Base-by-base conservation (phyloP, 2,329 filamentous ascomycete species). In the Xylaria sp. region DNA sequence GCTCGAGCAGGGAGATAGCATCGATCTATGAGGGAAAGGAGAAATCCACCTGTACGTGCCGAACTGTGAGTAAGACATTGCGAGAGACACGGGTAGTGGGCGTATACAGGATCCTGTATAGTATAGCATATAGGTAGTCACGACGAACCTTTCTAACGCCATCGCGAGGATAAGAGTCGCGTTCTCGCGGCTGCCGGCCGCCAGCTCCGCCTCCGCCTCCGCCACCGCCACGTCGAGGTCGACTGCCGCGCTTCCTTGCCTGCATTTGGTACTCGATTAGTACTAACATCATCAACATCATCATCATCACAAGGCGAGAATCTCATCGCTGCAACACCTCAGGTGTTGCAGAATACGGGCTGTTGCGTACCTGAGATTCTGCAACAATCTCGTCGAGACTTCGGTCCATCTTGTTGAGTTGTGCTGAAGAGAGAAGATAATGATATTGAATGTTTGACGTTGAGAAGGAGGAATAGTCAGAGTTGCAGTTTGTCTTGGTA, bases 141-240 rank as follows among this genome's bases (percentile, higher is more conserved):
- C 73, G 70, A 65, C 75, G 70, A 81, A 95, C 94, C 94, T 97
- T 97, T 94, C 91, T 94, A 80, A 95, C 88, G 83, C 93, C 93
- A 83, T 96, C 93, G 83, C 92, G 91, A 78, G 92, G 91, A 76
- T 87, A 91, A 56, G 76, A 70, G 61, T 80, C 77, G 85, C 84
- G 78, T 82, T 79, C 76, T 63, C 77, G 76, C 68, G 75, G 71
- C 48, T 71, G 73, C 66, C 75, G 74, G 34, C 70, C 61, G 37
- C 72, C 56, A 51, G 68, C 23, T 25, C 23, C 23, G 23, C 23
- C 59, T 23, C 71, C 52, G 18, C 71, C 62, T 60, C 63, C 72
- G 57, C 74, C 72, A 52, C 75, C 75, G 59, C 73, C 74, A 63
- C 77, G 74, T 63, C 76, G 76, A 71, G 74, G 69, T 74, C 74